These are phyloP conservation scores for Planoprotostelium fungivorum DNA, from an alignment of 78 protist species.

Conservation along the genomic window DNA sequence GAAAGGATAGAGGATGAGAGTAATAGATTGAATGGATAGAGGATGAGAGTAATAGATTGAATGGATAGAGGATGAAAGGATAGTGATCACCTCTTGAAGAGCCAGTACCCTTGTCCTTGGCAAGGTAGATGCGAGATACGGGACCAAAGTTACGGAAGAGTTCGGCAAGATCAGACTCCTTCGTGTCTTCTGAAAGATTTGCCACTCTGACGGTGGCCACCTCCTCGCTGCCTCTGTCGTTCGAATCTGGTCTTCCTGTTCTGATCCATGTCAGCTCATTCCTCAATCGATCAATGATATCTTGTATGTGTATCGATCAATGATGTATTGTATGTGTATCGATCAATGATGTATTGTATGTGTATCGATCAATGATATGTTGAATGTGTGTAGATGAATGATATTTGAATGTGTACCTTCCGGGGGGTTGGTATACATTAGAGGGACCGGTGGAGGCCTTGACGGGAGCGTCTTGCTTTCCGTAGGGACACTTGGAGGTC, in stretches of 20 bases:
- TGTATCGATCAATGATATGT: neutral
- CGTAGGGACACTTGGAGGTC: slow-evolving; percentile 36
- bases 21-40: no score
- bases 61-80: no score
- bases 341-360: neutral
- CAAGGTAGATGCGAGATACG: slow-evolving; percentile 31
- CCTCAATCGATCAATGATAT: no score
- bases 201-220: slow-evolving; percentile 37
- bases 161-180: slow-evolving; percentile 48
- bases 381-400: neutral
- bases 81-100: neutral
- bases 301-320: no score
- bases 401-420: neutral
- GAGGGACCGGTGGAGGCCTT: neutral
- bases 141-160: slow-evolving; percentile 49
- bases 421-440: neutral
- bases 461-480: neutral
- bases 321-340: no score
- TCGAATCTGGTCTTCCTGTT: neutral
- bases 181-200: slow-evolving; percentile 48
- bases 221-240: slow-evolving; percentile 13
- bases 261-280: neutral
- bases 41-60: no score
- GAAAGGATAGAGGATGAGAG: no score
- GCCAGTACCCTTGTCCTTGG: slow-evolving; percentile 34